Base-by-base conservation (phyloP, 768 basidiomycete species). In the Rhodotorula kratochvilovae region DNA sequence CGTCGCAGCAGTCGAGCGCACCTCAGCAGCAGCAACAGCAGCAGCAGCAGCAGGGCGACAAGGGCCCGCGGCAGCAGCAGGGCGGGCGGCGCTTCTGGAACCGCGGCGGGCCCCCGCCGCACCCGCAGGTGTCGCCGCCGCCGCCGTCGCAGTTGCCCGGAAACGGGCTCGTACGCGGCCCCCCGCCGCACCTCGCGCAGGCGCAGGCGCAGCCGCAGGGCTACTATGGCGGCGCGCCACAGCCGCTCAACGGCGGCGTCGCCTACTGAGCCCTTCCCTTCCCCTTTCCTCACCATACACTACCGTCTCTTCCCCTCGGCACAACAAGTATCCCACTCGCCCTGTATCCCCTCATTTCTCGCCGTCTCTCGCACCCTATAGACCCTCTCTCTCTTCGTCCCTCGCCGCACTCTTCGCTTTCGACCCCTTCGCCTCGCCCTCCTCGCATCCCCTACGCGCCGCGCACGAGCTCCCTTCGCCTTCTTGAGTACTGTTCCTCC, bases 41-140 rank as follows among this genome's bases (percentile, higher is more conserved):
- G 46, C 80, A 82, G 11, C 82, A 80, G 43, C 83, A 80, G 42
- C 81, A 46, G 8, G 15, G n/a, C 10, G 39, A 53, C 36, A 42
- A 39, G 53, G 29, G 54, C 10, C 54, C 63, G 29, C 53, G 31
- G 8, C 63, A 56, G 63, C 65, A 66, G 57, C 27, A 45, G 27
- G 65, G 65, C 7, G 65, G 65, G 0, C 33, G 65, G 27, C 56
- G 65, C 16, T 66, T 66, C 48, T 66, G 65, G 65, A 50, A 50
- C 36, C 65, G 65, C 56, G 64, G 53, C 19, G 63, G 29, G 11
- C 53, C 39, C 16, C 31, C 29, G 15, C 53, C 60, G 48, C 48
- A 23, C 25, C 23, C 6, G 0, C 48, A 27, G 2, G 19, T 21
- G 4, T 48, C 51, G 48, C 42, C 15, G 23, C 45, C 3, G 21